Base-by-base conservation (phyloP, 352 stramenopile genomes). In the Pythium scleroteichum region DNA sequence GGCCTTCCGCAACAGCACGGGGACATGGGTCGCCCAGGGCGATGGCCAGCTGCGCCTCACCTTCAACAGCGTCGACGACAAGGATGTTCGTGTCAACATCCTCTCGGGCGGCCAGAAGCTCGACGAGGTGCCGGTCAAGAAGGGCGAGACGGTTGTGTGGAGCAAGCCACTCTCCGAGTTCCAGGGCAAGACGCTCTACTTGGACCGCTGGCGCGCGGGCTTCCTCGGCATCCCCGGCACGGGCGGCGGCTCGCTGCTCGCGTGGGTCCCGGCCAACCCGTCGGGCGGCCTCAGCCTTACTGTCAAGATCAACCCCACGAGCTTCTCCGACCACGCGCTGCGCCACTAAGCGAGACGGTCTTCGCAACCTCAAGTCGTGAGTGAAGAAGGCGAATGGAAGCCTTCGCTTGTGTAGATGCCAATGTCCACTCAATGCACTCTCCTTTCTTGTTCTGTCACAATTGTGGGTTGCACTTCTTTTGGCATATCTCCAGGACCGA, bases 161-260 rank as follows among this genome's bases (percentile, higher is more conserved):
- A 72, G 64, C 2, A 72, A 71, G 19, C 69, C 53, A 1, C 44
- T 85, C 19, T 32, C 45, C 0, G 63, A 66, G 16, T 41, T 88
- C 44, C 61, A 73, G 55, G 67, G 72, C 55, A 85, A 82, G 69
- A 90, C 80, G 14, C 26, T 90, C 50, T 90, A 90, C 68, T 16
- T 90, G 46, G 80, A 90, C 72, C 78, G 81, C 16, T 91, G 79
- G 81, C 79, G 81, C 17, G 65, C 75, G 3, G 75, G 76, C 9
- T 71, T 86, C 53, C 60, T 87, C 6, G 73, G 75, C 23, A 48
- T 90, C 7, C 76, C 81, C 1, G 74, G 77, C 26, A 84, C 71
- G 17, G 72, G 71, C 19, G 81, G 81, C 33, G 81, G 81, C 13
- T 89, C 82, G 29, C 53, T 89, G 14, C 51, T 86, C 10, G 38